phyloP scores from a whole-genome alignment of 225 moss, liverwort and hornwort genomes.

The Sphagnum contortum region DNA sequence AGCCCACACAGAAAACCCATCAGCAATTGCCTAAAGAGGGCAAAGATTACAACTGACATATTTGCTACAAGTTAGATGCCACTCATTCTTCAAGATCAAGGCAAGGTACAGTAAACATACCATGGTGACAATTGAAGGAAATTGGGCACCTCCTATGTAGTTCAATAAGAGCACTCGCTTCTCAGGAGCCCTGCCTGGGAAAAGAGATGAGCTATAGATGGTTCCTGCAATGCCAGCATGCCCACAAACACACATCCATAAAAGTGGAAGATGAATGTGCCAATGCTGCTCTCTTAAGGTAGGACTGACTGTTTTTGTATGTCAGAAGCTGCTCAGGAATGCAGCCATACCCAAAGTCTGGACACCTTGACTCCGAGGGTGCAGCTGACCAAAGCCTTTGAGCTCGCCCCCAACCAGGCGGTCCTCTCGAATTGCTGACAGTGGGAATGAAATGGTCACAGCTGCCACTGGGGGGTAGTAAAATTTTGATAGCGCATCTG shows the following conservation, averaged over 20 bases:
- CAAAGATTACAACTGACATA: too few relatives aligned
- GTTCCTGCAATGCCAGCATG: constrained; percentile 47
- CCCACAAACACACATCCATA: constrained; percentile 3
- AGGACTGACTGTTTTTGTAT: too few relatives aligned
- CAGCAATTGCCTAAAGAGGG: too few relatives aligned
- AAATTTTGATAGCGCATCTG: constrained; percentile 64
- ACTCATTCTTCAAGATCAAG: too few relatives aligned
- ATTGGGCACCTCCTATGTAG: constrained; percentile 92
- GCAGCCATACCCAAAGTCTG: constrained; percentile 67
- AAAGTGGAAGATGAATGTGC: too few relatives aligned
- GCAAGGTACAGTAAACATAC: constrained; percentile 8
- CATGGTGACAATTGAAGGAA: constrained; percentile 62
- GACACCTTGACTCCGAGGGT: constrained; percentile 97
- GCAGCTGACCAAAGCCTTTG: constrained; percentile 94
- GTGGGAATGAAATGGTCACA: constrained; percentile 83
- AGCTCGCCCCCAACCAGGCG: constrained; percentile 76
- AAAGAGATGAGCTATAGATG: constrained; percentile 91
- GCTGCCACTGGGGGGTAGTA: constrained; percentile 98
- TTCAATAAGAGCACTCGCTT: constrained; percentile 86
- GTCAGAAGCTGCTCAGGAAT: background rate
- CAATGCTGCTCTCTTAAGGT: too few relatives aligned
- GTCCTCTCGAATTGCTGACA: constrained; percentile 65
- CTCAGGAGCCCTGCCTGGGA: constrained; percentile 89
- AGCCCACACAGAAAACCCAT: background rate
- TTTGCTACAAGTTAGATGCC: too few relatives aligned